Base-by-base conservation (phyloP, 805 yeast genomes). In the Candida sithepensis region DNA sequence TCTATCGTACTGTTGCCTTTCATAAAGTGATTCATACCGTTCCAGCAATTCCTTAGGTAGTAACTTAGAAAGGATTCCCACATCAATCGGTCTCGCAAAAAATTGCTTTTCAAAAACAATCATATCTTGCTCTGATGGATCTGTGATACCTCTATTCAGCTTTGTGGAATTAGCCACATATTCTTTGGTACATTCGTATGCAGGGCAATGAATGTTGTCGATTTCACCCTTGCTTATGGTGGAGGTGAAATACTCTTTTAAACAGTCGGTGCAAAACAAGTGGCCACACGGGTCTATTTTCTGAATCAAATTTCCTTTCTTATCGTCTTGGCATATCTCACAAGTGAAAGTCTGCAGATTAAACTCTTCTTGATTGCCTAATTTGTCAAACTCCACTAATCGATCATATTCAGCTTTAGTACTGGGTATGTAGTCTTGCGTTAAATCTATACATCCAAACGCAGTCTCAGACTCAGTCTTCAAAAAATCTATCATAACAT, bases 151-250 rank as follows among this genome's bases (percentile, higher is more conserved):
- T 19, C 44, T 49, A 2, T 56, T 37, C 47, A 41, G 60, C 55
- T 24, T 60, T 47, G 18, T 47, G 12, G 36, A 45, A 2, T 39
- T 20, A 24, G 49, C 43, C 30, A 56, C 57, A 23, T 48, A 52
- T 10, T 34, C 32, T 46, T 61, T 67, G 3, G 77, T 72, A 47
- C 81, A 76, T 34, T 69, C 72, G 53, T 74, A 77, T 41, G 79
- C 73, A 1, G 87, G 86, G 54, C 88, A 82, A 57, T 80, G 81
- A 2, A 82, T 65, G 41, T 67, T 73, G 16, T 71, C 71, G 4
- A 79, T 68, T 32, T 75, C 77, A 3, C 84, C 86, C 4, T 71
- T 59, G 7, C 56, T 56, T 12, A 82, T 79, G 39, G 65, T 60
- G 3, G 70, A 61, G 1, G 58, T 51, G 43, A 73, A 74, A 50